phyloP scores from a whole-genome alignment of 805 yeast species.

The Scheffersomyces amazonensis region DNA sequence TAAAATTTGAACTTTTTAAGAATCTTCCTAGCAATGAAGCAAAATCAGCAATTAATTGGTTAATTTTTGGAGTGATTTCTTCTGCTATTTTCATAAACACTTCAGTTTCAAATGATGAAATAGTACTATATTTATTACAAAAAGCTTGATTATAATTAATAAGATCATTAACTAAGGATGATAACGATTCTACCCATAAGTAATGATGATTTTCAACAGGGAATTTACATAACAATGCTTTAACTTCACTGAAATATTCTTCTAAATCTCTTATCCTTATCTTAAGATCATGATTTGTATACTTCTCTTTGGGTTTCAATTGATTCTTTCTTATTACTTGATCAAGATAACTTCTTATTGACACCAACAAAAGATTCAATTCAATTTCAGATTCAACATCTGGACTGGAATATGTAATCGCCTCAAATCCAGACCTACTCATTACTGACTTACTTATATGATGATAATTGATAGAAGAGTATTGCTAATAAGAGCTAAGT shows the following conservation, averaged over 20 bases:
- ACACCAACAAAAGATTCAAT: not conserved
- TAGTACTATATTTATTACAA: constrained; percentile 1
- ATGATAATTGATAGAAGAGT: too few species aligned
- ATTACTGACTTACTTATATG: too few species aligned
- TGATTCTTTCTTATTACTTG: not conserved
- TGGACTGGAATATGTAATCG: not conserved
- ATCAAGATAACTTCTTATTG: not conserved
- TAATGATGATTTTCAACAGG: constrained; percentile 10
- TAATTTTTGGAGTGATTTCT: not conserved
- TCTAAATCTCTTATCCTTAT: constrained; percentile 14
- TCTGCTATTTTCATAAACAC: not conserved
- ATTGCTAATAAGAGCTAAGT: too few species aligned
- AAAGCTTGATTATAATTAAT: constrained; percentile 5
- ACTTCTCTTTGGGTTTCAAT: not conserved
- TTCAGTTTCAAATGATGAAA: constrained; percentile 4
- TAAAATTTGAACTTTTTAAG: not conserved
- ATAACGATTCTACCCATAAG: constrained; percentile 17
- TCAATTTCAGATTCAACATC: not conserved
- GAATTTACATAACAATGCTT: constrained; percentile 8
- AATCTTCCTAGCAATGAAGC: not conserved
- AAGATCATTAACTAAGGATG: constrained; percentile 6
- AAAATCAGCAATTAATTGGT: not conserved
- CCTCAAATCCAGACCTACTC: too few species aligned
- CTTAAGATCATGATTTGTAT: not conserved
- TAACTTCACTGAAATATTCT: constrained; percentile 14